These are phyloP conservation scores for Gnetum montanum DNA, from an alignment of 75 land plant genomes.

Conservation along the genomic window DNA sequence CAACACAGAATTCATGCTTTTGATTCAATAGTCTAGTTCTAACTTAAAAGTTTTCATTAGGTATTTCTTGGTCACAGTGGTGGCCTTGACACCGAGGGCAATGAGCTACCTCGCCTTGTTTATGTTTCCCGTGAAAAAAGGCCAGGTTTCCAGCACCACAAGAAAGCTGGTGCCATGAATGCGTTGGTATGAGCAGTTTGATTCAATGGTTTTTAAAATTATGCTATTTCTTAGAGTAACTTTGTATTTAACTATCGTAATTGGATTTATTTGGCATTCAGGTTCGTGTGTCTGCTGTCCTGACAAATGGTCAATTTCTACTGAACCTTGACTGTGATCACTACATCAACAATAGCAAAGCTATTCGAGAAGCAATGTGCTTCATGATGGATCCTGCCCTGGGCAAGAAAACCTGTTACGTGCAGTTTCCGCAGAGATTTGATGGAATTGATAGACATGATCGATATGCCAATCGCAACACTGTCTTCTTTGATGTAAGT, in stretches of 20 bases:
- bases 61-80: conserved; percentile 85
- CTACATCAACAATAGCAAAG: conserved; percentile 85
- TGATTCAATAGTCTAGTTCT: background rate
- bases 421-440: conserved; percentile 78
- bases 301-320: conserved; percentile 69
- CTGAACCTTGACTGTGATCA: conserved; percentile 85
- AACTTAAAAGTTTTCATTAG: conserved; percentile 10
- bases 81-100: conserved; percentile 76
- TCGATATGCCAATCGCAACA: conserved; percentile 84
- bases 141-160: conserved; percentile 86
- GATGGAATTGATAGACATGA: conserved; percentile 82
- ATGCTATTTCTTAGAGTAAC: too few relatives aligned
- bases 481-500: conserved; percentile 83
- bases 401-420: conserved; percentile 74
- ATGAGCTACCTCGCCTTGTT: conserved; percentile 70
- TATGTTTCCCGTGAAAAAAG: conserved; percentile 90
- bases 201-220: too few relatives aligned
- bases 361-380: conserved; percentile 79
- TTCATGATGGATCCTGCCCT: conserved; percentile 79
- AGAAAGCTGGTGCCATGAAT: conserved; percentile 93
- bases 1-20: background rate
- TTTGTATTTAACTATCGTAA: too few relatives aligned
- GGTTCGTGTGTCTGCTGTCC: conserved; percentile 81
- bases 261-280: conserved; percentile 11
- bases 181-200: conserved; percentile 56